These are phyloP conservation scores for Cajanus cajan DNA, from an alignment of 306 rosid genomes.

Conservation along the genomic window DNA sequence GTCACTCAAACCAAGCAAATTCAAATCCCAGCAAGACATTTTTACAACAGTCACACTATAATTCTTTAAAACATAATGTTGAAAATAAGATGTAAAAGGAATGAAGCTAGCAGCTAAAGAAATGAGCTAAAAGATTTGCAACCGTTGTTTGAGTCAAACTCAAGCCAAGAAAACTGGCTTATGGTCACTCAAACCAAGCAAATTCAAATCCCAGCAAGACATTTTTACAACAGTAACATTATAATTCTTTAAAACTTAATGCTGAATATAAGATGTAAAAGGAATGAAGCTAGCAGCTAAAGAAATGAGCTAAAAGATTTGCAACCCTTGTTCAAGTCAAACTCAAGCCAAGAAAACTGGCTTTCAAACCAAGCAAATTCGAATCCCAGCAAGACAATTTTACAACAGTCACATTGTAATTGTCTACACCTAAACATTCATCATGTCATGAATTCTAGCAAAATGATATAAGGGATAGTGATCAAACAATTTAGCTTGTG, in stretches of 20 bases:
- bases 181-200: neutral
- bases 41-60: neutral
- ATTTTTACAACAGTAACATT: too few relatives aligned
- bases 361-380: neutral
- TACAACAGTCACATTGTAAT: neutral
- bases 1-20: neutral
- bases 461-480: neutral
- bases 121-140: neutral
- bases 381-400: neutral
- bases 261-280: neutral
- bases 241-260: neutral
- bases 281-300: neutral
- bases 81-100: neutral
- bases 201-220: slow-evolving; percentile 1
- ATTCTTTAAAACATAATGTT: neutral
- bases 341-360: slow-evolving; percentile 1
- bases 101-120: neutral
- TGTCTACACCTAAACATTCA: neutral
- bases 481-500: slow-evolving; percentile 2
- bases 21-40: neutral
- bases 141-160: neutral
- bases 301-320: neutral
- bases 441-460: slow-evolving; percentile 7
- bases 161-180: slow-evolving; percentile 9
- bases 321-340: neutral